phyloP scores from a whole-genome alignment of 2,329 filamentous ascomycete genomes.

The Clonostachys sp. region DNA sequence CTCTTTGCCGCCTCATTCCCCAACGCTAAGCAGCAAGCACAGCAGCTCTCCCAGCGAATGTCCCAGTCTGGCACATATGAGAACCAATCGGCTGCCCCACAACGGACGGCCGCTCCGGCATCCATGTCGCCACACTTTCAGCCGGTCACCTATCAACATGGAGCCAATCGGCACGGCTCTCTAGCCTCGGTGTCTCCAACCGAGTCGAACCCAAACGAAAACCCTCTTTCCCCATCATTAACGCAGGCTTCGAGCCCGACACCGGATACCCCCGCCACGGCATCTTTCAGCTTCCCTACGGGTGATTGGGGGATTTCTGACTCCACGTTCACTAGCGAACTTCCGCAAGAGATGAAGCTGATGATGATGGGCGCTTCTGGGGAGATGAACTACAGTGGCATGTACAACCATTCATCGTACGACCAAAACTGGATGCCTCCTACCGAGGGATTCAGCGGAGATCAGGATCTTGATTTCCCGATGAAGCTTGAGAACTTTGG shows the following conservation, averaged over 20 bases:
- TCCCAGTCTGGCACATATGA: neutral
- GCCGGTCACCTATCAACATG: slow-evolving; percentile 12
- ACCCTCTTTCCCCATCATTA: neutral
- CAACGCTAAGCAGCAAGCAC: slow-evolving; percentile 16
- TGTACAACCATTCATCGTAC: slow-evolving; percentile 8
- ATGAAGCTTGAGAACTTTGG: neutral
- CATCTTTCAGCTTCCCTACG: slow-evolving; percentile 10
- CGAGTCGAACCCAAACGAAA: neutral
- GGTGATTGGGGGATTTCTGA: slow-evolving; percentile 9
- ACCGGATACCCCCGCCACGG: slow-evolving; percentile 9
- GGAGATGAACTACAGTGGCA: slow-evolving; percentile 16
- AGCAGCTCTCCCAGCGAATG: slow-evolving; percentile 4
- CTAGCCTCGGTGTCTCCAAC: neutral
- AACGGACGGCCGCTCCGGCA: slow-evolving; percentile 4
- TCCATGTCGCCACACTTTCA: slow-evolving; percentile 13
- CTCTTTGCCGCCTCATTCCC: slow-evolving; percentile 43
- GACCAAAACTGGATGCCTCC: slow-evolving; percentile 6
- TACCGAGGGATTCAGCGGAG: neutral
- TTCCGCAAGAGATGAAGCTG: slow-evolving; percentile 36
- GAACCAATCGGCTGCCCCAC: neutral
- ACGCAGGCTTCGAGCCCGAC: neutral
- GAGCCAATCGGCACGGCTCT: slow-evolving; percentile 6
- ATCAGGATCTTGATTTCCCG: neutral
- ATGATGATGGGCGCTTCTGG: slow-evolving; percentile 17
- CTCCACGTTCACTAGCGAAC: slow-evolving; percentile 34